These are phyloP conservation scores for Ogataea chonburiensis DNA, from an alignment of 805 yeast genomes.

Conservation along the genomic window DNA sequence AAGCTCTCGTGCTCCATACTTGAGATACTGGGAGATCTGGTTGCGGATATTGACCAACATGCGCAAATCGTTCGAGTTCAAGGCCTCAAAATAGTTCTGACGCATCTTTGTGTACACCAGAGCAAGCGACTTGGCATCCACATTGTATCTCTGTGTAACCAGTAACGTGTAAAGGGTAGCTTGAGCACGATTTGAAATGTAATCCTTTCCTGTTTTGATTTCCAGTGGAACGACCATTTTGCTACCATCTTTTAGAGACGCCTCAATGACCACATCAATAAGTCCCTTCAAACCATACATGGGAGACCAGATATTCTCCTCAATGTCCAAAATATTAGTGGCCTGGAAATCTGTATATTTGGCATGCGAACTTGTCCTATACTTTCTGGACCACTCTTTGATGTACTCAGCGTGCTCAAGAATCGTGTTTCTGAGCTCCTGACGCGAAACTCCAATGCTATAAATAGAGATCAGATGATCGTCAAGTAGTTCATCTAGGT, in stretches of 20 bases:
- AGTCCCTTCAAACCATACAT: constrained; percentile 85
- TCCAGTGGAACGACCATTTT: constrained; percentile 75
- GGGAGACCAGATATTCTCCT: constrained; percentile 92
- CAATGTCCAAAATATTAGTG: constrained; percentile 72
- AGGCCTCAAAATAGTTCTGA: constrained; percentile 41
- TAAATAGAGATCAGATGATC: constrained; percentile 41
- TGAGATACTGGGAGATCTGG: constrained; percentile 56
- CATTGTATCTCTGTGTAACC: constrained; percentile 74
- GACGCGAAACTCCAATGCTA: constrained; percentile 50
- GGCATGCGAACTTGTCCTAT: constrained; percentile 30
- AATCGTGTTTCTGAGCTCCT: constrained; percentile 43
- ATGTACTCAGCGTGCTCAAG: constrained; percentile 51
- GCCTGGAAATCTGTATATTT: constrained; percentile 56
- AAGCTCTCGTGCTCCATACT: constrained; percentile 46
- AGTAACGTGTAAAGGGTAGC: constrained; percentile 77
- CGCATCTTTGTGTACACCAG: constrained; percentile 71
- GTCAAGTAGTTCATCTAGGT: constrained; percentile 33
- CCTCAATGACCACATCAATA: constrained; percentile 83
- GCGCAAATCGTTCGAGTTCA: constrained; percentile 55
- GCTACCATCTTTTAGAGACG: constrained; percentile 43
- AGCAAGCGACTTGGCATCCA: constrained; percentile 62
- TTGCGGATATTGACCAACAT: constrained; percentile 74
- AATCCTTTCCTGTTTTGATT: constrained; percentile 78
- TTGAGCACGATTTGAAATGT: constrained; percentile 79
- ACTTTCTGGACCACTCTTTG: constrained; percentile 50